Percentiles rank a stretch among this genome's conserved stretches.
Evolutionary conservation across 495 filamentous ascomycete species (phyloP).

Genomic region (Hypoxylon crocopeplum): DNA sequence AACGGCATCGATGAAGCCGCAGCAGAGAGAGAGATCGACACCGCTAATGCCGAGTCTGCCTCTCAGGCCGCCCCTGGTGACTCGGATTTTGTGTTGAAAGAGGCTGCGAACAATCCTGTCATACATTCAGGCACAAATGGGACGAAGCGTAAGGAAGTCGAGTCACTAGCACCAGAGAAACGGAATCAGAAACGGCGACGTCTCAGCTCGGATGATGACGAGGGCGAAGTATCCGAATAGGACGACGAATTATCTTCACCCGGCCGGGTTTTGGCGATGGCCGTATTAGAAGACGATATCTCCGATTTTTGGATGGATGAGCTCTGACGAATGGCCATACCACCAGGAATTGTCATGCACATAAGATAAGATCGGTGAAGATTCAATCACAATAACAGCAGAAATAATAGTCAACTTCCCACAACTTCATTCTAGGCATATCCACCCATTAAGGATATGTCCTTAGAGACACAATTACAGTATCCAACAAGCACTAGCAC

Average conservation of each 20-base stretch:
- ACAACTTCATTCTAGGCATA: background rate
- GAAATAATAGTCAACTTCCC: too few relatives aligned
- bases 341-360: background rate
- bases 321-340: background rate
- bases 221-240: slow-evolving; percentile 43
- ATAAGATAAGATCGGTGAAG: background rate
- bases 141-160: slow-evolving; percentile 43
- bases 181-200: slow-evolving; percentile 38
- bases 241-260: background rate
- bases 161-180: slow-evolving; percentile 37
- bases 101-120: slow-evolving; percentile 52
- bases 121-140: slow-evolving; percentile 46
- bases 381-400: background rate
- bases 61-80: slow-evolving; percentile 47
- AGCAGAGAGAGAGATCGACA: slow-evolving; percentile 40
- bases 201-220: slow-evolving; percentile 40
- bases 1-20: slow-evolving; percentile 42
- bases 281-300: too few relatives aligned
- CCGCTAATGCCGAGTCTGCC: slow-evolving; percentile 41
- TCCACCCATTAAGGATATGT: background rate
- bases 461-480: background rate
- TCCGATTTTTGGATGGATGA: too few relatives aligned
- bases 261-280: too few relatives aligned
- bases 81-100: slow-evolving; percentile 54
- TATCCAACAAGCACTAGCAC: background rate